phyloP scores from a whole-genome alignment of 1,139 yeast genomes.

The Debaryomycetaceae sp. region DNA sequence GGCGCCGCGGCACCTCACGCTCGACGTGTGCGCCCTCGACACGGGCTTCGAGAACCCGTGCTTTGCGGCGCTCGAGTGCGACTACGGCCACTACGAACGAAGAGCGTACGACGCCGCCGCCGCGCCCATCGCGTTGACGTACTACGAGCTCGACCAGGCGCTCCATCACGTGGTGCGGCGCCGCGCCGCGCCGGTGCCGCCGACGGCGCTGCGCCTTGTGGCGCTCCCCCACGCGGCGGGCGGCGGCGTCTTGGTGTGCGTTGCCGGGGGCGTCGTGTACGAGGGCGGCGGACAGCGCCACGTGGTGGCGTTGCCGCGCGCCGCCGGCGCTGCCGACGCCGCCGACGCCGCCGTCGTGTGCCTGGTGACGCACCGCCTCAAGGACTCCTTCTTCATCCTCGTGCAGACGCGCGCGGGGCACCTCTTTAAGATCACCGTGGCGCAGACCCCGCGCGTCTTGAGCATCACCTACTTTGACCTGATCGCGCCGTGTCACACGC shows the following conservation, averaged over 20 bases:
- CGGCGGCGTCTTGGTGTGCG: slow-evolving; percentile 36
- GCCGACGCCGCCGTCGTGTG: slow-evolving; percentile 31
- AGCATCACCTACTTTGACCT: slow-evolving; percentile 64
- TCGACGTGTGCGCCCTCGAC: slow-evolving; percentile 58
- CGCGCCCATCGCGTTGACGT: slow-evolving; percentile 27
- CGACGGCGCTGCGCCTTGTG: slow-evolving; percentile 26
- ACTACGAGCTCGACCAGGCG: slow-evolving; percentile 83
- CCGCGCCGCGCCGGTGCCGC: slow-evolving; percentile 29
- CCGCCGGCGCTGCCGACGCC: slow-evolving; percentile 18
- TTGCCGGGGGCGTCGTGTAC: slow-evolving; percentile 26
- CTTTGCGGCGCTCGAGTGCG: slow-evolving; percentile 77
- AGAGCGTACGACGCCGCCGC: slow-evolving; percentile 18
- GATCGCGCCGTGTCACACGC: slow-evolving; percentile 50
- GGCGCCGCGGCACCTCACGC: slow-evolving; percentile 49
- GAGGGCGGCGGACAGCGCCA: slow-evolving; percentile 12
- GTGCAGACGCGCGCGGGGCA: slow-evolving; percentile 74
- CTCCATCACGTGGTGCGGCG: slow-evolving; percentile 63
- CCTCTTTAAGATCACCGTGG: slow-evolving; percentile 55
- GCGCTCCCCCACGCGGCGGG: slow-evolving; percentile 33
- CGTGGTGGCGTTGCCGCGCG: slow-evolving; percentile 39
- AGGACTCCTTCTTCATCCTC: slow-evolving; percentile 60
- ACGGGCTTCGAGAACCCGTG: slow-evolving; percentile 77
- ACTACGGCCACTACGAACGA: slow-evolving; percentile 25
- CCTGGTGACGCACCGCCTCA: slow-evolving; percentile 61
- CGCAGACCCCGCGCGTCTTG: slow-evolving; percentile 25